phyloP scores from a whole-genome alignment of 139 green algal species.

The Gonium pectorale region DNA sequence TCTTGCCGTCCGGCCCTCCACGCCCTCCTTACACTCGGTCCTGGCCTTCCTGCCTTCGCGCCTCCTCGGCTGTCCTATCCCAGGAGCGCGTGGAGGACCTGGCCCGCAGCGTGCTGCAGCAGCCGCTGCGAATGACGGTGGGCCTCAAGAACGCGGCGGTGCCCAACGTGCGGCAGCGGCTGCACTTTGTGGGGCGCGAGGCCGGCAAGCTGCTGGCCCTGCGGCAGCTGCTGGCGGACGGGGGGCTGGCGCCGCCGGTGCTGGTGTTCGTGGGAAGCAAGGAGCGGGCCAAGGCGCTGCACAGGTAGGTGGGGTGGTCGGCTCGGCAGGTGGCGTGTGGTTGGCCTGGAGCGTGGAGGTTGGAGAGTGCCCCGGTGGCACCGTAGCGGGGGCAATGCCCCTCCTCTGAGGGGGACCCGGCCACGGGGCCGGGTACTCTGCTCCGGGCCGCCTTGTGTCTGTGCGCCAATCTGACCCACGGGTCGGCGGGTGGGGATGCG shows the following conservation, averaged over 20 bases:
- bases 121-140: constrained; percentile 91
- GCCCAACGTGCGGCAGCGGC: constrained; percentile 82
- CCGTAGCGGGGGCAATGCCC: no score
- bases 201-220: constrained; percentile 93
- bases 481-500: no score
- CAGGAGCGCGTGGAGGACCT: constrained; percentile 84
- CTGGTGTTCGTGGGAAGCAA: constrained; percentile 95
- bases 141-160: constrained; percentile 79
- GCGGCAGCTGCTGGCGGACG: constrained; percentile 85
- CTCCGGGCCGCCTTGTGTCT: no score
- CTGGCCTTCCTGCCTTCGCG: no score
- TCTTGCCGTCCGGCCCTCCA: no score
- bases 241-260: constrained; percentile 87
- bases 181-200: constrained; percentile 95
- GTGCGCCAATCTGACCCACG: no score
- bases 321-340: no score
- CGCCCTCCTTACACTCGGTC: no score
- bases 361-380: no score
- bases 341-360: no score
- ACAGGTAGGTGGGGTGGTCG: constrained; percentile 37
- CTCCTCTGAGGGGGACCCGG: no score
- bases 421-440: no score
- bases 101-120: constrained; percentile 84
- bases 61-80: not conserved
- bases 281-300: constrained; percentile 84